Conservation (phyloP, 176 grass and related monocot genomes). For the Dendrocalamus sinicus region DNA sequence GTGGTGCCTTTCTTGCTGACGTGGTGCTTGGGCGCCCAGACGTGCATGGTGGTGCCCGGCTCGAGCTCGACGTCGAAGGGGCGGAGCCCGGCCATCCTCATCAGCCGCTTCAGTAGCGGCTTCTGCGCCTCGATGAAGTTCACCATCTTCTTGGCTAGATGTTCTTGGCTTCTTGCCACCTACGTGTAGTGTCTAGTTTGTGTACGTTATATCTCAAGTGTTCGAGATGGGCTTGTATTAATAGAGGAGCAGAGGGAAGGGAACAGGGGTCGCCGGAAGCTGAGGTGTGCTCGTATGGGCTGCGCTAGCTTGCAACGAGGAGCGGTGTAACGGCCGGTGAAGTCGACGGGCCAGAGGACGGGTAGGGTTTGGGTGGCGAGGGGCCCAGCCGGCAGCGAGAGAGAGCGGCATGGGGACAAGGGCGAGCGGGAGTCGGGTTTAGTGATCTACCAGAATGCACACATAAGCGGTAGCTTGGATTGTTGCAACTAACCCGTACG, state of each 20-base stretch:
- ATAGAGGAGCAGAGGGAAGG: constrained; percentile 11
- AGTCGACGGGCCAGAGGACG: constrained; percentile 26
- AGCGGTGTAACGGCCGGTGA: constrained; percentile 45
- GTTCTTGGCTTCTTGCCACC: not conserved
- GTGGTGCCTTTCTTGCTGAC: constrained; percentile 54
- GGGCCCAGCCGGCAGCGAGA: constrained; percentile 20
- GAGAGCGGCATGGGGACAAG: not conserved
- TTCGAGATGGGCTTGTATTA: constrained; percentile 15
- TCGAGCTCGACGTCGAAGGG: constrained; percentile 74
- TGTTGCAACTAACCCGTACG: constrained; percentile 62
- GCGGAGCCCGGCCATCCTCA: constrained; percentile 68
- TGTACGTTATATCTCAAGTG: constrained; percentile 1
- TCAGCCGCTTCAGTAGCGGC: constrained; percentile 72
- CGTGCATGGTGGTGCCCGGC: constrained; percentile 75
- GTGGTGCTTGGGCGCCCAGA: constrained; percentile 86
- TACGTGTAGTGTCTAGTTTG: not conserved
- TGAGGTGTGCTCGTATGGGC: constrained; percentile 1
- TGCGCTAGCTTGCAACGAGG: not conserved
- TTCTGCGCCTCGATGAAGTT: constrained; percentile 82
- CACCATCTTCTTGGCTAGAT: constrained; percentile 61
- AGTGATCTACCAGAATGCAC: constrained; percentile 45
- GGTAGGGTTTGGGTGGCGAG: constrained; percentile 45
- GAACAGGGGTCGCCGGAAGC: constrained; percentile 20
- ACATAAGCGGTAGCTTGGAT: constrained; percentile 41
- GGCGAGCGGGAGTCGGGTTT: constrained; percentile 37